Conservation (phyloP, 331 rosid genomes). For the Quercus phellos region DNA sequence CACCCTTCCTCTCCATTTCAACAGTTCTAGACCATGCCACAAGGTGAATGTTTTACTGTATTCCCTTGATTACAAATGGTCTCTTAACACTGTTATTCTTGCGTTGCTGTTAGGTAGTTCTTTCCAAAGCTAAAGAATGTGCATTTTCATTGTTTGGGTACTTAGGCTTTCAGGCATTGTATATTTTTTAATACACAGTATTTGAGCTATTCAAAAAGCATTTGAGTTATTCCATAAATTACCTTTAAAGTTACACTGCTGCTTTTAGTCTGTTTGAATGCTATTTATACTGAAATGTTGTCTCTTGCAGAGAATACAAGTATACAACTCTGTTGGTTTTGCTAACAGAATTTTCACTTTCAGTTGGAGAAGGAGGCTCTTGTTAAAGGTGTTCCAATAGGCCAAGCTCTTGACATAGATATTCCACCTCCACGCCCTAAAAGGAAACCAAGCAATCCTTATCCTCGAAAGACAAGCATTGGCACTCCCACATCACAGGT, state of each 20-base stretch:
- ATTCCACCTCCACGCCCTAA: constrained; percentile 99
- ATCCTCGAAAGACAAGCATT: constrained; percentile 72
- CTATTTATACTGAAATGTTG: background rate
- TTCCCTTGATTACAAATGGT: constrained; percentile 8
- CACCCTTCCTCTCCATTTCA: constrained; percentile 6
- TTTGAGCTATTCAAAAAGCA: constrained; percentile 6
- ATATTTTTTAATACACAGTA: constrained; percentile 3
- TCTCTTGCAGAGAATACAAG: constrained; percentile 16
- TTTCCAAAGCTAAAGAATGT: background rate
- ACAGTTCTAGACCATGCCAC: constrained; percentile 10
- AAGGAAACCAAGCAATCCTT: constrained; percentile 88
- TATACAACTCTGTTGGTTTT: constrained; percentile 5
- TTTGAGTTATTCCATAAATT: constrained; percentile 14
- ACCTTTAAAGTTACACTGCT: background rate
- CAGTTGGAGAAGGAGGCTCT: constrained; percentile 97
- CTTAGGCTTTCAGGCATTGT: background rate
- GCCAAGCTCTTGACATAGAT: constrained; percentile 74
- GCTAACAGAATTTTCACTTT: constrained; percentile 24
- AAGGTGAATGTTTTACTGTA: background rate
- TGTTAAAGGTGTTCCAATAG: constrained; percentile 67
- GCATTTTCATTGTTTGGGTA: background rate
- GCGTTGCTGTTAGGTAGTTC: constrained; percentile 3
- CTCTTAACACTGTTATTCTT: constrained; percentile 10
- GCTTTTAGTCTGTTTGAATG: constrained; percentile 14
- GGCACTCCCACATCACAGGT: constrained; percentile 40